A percentile compares a stretch with the other conserved stretches of the same genome.
These are phyloP conservation scores for Croton laevigatus DNA, from an alignment of 441 rosid genomes.

Conservation along the genomic window DNA sequence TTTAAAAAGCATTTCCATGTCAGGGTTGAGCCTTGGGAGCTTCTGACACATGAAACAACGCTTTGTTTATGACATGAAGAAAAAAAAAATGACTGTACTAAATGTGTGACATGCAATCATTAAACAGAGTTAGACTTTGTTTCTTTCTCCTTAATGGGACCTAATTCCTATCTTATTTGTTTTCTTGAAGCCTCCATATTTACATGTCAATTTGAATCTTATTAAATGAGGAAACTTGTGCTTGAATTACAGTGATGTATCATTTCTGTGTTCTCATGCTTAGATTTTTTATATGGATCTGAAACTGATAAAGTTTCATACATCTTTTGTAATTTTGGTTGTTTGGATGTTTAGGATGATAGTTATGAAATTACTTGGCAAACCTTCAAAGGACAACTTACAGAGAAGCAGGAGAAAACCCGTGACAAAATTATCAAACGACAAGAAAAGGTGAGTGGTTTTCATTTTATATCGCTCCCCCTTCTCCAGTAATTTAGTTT, in stretches of 20 bases:
- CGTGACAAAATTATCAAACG: conserved; percentile 83
- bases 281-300: conserved; percentile 13
- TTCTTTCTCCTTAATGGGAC: background rate
- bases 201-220: background rate
- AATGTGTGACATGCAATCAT: background rate
- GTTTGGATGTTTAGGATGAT: conserved; percentile 56
- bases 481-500: conserved; percentile 12
- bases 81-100: too few relatives aligned
- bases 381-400: conserved; percentile 90
- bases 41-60: too few relatives aligned
- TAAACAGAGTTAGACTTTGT: background rate
- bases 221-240: background rate
- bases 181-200: background rate
- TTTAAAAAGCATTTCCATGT: too few relatives aligned
- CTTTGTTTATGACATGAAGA: too few relatives aligned
- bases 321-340: conserved; percentile 4
- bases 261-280: background rate
- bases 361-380: conserved; percentile 93
- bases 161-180: background rate
- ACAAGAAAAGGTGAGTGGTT: conserved; percentile 65
- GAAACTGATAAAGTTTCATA: conserved; percentile 1
- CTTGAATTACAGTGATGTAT: background rate
- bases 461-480: conserved; percentile 10
- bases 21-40: too few relatives aligned
- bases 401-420: conserved; percentile 95